Base-by-base conservation (phyloP, 2,329 filamentous ascomycete species). In the Orbilia oligospora region DNA sequence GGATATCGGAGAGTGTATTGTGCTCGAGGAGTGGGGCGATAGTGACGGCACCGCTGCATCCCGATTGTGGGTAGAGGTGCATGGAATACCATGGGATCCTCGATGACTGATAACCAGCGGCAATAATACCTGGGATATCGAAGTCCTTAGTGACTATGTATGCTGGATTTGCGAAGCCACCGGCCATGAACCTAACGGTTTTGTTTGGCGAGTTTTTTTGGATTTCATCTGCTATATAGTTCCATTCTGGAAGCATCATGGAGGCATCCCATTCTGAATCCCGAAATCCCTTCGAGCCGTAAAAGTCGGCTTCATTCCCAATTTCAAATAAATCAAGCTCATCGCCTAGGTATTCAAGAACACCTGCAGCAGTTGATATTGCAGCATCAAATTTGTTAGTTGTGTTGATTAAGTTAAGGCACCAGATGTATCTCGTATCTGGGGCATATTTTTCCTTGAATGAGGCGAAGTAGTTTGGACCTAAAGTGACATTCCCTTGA, bases 261-360 rank as follows among this genome's bases (percentile, higher is more conserved):
- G 38, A 36, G 3, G 67, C 67, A 38, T 71, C 49, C 73, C 73
- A 77, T 10, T 30, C 41, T 1, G 51, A 6, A 18, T 61, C 49
- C 3, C 73, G 73, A 24, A 38, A 71, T 1, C 61, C 67, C 24
- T 77, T 77, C 0, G 67, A 61, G n/a, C 73, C 67, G n/a, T 77
- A 77, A 36, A 67, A 68, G 49, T 77, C 73, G 16, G 67, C 73
- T 55, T 77, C 73, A 18, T 77, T 77, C 1, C 73, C 73, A 16
- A 77, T 77, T 68, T 77, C 73, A 14, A 77, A 77, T 14, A 63
- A 33, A 20, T 77, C 73, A 2, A 77, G 63, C 12, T 71, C 53
- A 38, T 76, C 64, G 3, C 65, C 65, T 4, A 76, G 30, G 49
- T 69, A 48, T n/a, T 69, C 55, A 8, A 76, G 71, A 6, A 76